Evolutionary conservation across 176 grass and related monocot genomes (phyloP).

Genomic region (Hyparrhenia diplandra): DNA sequence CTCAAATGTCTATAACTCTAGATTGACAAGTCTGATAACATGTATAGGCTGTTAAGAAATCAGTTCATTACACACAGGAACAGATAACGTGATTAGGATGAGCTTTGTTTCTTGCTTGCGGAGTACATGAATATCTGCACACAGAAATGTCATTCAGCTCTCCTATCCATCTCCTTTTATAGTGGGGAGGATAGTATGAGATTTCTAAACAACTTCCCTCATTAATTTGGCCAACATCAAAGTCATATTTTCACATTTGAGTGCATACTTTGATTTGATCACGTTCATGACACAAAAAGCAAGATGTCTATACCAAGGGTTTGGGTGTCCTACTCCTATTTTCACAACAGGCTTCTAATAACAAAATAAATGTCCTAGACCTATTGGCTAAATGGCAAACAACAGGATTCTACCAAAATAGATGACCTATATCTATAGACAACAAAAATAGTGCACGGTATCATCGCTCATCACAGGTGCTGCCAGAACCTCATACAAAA

Average conservation of each 20-base stretch:
- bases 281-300: background rate
- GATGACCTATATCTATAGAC: background rate
- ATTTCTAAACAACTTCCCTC: no score
- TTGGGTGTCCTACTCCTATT: background rate
- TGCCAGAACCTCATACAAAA: conserved; percentile 26
- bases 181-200: no score
- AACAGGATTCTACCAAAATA: background rate
- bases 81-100: no score
- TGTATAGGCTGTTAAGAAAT: no score
- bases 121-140: no score
- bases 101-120: no score
- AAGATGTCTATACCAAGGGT: background rate
- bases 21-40: no score
- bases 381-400: background rate
- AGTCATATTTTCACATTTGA: no score
- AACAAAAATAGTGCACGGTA: background rate
- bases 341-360: background rate
- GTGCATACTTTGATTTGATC: background rate
- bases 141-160: no score
- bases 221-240: background rate
- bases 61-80: no score
- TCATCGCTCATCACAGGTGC: background rate
- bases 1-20: no score
- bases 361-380: background rate
- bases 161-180: no score